Conservation (phyloP, 1,139 yeast genomes). For the Magnusiomyces sp. region DNA sequence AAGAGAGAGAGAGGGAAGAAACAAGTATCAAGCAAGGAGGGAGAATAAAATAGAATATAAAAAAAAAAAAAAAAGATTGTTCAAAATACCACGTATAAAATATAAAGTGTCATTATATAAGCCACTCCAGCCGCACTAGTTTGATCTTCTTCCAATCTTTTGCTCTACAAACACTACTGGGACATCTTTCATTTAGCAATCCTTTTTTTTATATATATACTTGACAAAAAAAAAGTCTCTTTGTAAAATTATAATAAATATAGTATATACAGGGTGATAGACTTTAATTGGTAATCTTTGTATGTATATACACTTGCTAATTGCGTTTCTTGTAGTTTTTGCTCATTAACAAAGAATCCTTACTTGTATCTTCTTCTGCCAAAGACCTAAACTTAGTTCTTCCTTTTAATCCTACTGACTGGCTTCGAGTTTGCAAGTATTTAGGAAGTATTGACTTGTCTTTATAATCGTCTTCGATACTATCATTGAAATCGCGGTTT, state of each 20-base stretch:
- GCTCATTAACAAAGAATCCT: background rate
- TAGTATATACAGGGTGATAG: no score
- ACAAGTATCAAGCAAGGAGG: background rate
- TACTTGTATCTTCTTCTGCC: constrained; percentile 25
- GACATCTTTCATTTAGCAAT: no score
- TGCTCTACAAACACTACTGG: no score
- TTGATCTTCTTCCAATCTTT: no score
- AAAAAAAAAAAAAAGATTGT: constrained; percentile 1
- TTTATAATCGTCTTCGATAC: constrained; percentile 26
- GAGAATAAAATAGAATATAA: background rate
- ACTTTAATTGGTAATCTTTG: no score
- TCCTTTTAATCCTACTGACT: constrained; percentile 25
- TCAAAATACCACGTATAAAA: no score
- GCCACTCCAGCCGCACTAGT: no score
- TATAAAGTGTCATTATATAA: no score
- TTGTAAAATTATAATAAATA: no score
- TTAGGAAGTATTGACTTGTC: constrained; percentile 28
- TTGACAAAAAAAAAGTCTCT: no score
- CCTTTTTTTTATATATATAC: no score
- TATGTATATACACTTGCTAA: no score
- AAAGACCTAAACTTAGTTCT: constrained; percentile 21
- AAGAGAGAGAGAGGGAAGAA: background rate
- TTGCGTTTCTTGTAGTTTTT: background rate
- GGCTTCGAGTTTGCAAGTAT: constrained; percentile 25
- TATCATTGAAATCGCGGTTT: constrained; percentile 25